Base-by-base conservation (phyloP, 768 basidiomycete species). In the Lenzites betulinus region DNA sequence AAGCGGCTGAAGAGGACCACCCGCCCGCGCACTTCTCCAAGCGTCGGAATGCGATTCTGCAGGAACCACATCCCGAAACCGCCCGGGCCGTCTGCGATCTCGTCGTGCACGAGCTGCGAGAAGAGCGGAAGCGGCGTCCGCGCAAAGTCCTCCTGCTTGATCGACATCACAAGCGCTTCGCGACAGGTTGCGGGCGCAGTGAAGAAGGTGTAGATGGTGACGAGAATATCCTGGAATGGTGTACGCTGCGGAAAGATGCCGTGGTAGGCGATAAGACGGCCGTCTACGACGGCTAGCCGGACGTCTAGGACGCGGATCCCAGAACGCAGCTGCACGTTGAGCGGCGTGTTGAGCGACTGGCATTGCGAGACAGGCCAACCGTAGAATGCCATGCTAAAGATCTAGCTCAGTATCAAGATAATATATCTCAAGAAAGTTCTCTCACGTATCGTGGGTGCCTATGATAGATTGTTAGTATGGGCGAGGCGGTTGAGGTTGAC, bases 291-390 rank as follows among this genome's bases (percentile, higher is more conserved):
- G 13, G 89, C 80, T 9, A 96, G 84, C 0, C 94, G 85, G 53
- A 96, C 78, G 66, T 96, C 94, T 33, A 95, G 70, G 49, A 92
- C 81, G 4, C 94, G 86, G 59, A 95, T 88, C 7, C 94, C 95
- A 16, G 83, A 83, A 13, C 77, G 74, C 11, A 98, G 79, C 73
- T 98, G 95, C 20, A 77, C 74, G 28, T 75, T 75, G 25, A 96
- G 82, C 0, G 87, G 83, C 0, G 83, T 88, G 4, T 74, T 69
- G 9, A 76, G 75, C 36, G 83, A 82, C 71, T 97, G 94, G 69
- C 95, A 98, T 70, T 96, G 93, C 0, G 91, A 90, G 38, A 95
- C 75, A 0, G 90, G 90, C 86, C 89, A 92, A 15, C 90, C 90
- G 65, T 93, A 88, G 63, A 92, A 85, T 9, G 92, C 88, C 86